Evolutionary conservation across 2,329 filamentous ascomycete species (phyloP).

Genomic region (Teratosphaeria nubilosa): DNA sequence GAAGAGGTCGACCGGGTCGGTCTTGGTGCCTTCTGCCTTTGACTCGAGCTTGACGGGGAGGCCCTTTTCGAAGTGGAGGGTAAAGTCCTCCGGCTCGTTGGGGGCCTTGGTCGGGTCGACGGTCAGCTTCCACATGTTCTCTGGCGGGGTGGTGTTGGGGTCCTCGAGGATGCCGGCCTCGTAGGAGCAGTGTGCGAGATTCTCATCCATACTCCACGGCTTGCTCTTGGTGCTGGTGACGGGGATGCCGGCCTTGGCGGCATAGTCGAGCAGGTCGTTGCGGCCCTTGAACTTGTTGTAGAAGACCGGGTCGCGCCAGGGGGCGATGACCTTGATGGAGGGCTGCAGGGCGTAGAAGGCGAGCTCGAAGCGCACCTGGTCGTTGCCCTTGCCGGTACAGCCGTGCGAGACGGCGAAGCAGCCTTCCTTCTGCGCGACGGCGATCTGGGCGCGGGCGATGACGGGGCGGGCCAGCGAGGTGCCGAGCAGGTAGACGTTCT

Average conservation of each 20-base stretch:
- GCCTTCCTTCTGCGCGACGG: conserved; percentile 52
- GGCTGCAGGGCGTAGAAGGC: conserved; percentile 54
- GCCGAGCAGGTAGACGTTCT: conserved; percentile 54
- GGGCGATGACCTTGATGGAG: conserved; percentile 61
- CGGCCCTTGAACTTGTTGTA: conserved; percentile 62
- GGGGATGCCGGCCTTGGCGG: conserved; percentile 55
- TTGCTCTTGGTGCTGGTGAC: conserved; percentile 64
- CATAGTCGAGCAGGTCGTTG: conserved; percentile 63
- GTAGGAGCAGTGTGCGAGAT: conserved; percentile 68
- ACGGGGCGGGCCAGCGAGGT: conserved; percentile 54
- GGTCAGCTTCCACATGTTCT: conserved; percentile 73
- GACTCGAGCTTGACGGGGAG: conserved; percentile 59
- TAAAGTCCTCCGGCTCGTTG: conserved; percentile 60
- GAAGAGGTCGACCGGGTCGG: conserved; percentile 62
- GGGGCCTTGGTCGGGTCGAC: conserved; percentile 58
- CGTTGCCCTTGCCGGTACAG: conserved; percentile 56
- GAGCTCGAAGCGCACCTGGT: conserved; percentile 57
- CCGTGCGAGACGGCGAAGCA: conserved; percentile 41
- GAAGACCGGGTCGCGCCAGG: conserved; percentile 62
- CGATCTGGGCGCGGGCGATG: conserved; percentile 58
- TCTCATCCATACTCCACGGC: conserved; percentile 60
- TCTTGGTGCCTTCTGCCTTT: conserved; percentile 43
- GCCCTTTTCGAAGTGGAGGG: conserved; percentile 62
- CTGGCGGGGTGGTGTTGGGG: conserved; percentile 53
- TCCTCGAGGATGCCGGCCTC: conserved; percentile 69